Evolutionary conservation across 805 yeast genomes (phyloP), one percentile per base, ranked within the genome.

Genomic region (Cyberlindnera saturnus): DNA sequence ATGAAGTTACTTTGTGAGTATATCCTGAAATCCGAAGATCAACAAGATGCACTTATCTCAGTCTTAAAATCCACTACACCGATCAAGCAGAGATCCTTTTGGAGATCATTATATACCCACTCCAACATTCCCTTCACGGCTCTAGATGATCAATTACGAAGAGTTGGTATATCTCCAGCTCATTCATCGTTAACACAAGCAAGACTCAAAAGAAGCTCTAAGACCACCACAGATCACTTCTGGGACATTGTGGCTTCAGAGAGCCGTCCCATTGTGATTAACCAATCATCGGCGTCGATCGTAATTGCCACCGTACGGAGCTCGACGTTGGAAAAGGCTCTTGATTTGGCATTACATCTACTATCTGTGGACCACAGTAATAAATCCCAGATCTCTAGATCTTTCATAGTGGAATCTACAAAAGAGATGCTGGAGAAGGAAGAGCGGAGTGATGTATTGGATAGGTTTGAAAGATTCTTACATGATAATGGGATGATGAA

Each of bases 21-120:
- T 38, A 44, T 54, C 32, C 20, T 38, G 14, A 11, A 18, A 29
- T 19, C 36, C 26, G n/a, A 38, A 11, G 33, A 37, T 8, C 45
- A 39, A 18, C 34, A 38, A 10, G 35, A 23, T 11, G 29, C 46
- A 4, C 17, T 45, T 2, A 5, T 17, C 6, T 44, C 26, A 7
- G 32, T 36, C 3, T 15, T 46, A 10, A 38, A 34, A 20, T 7
- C 44, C 29, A 38, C 36, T 30, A 41, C 36, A 1, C 6, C 38
- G 6, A 16, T 53, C 17, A 43, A 38, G 7, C 3, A 36, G 13
- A 37, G 28, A 10, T 23, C 33, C 3, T 52, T 53, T 32, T 53
- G 57, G 57, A 20, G 26, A 5, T 37, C 41, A 16, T 9, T 53
- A 1, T 50, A 48, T 36, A 30, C 38, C 13, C 37, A 34, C 18